phyloP scores from a whole-genome alignment of 2,329 filamentous ascomycete genomes.

The Chaetomium sp. region DNA sequence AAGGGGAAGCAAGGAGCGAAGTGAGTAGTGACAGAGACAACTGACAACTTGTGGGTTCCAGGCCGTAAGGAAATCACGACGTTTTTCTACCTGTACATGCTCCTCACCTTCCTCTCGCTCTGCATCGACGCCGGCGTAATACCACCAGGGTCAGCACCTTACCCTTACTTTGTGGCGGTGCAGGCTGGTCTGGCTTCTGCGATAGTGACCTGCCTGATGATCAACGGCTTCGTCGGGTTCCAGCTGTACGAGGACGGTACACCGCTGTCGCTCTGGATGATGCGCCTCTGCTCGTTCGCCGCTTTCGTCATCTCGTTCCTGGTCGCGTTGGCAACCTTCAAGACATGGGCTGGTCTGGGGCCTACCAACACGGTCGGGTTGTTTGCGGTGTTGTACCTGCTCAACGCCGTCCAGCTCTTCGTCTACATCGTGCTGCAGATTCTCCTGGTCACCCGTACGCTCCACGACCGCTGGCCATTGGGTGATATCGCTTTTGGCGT shows the following conservation, averaged over 20 bases:
- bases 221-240: constrained; percentile 98
- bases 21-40: constrained; percentile 28
- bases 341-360: constrained; percentile 77
- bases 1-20: too few relatives aligned
- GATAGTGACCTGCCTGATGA: constrained; percentile 78
- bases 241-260: constrained; percentile 98
- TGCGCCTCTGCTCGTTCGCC: constrained; percentile 67
- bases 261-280: constrained; percentile 84
- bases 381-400: constrained; percentile 84
- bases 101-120: constrained; percentile 81
- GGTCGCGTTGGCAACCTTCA: constrained; percentile 87
- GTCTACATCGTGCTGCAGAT: constrained; percentile 86
- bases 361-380: constrained; percentile 82
- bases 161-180: constrained; percentile 84
- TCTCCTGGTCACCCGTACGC: constrained; percentile 77
- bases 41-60: constrained; percentile 24
- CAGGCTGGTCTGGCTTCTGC: constrained; percentile 83
- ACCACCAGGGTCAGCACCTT: constrained; percentile 70
- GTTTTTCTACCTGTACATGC: constrained; percentile 96
- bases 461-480: constrained; percentile 92
- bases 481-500: constrained; percentile 86
- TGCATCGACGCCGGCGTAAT: constrained; percentile 89
- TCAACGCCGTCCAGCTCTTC: constrained; percentile 80
- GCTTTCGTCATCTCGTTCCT: constrained; percentile 86
- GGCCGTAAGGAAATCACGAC: constrained; percentile 66